Evolutionary conservation across 768 basidiomycete species (phyloP).

Genomic region (Russula abietina): DNA sequence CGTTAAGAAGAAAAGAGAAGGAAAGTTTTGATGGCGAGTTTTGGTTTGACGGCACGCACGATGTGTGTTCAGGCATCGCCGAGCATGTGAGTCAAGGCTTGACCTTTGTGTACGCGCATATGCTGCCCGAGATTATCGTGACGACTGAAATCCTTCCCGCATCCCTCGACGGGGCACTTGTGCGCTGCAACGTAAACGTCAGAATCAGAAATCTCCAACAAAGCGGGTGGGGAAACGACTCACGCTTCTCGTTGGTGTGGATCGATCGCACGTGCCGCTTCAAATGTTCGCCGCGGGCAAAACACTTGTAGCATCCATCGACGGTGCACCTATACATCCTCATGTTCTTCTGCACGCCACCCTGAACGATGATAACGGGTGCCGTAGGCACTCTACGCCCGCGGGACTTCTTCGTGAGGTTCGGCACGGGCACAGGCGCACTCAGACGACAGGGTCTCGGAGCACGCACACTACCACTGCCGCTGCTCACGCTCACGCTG

Average conservation of each 20-base stretch:
- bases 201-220: conserved; percentile 12
- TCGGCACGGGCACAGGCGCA: conserved; percentile 66
- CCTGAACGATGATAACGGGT: conserved; percentile 28
- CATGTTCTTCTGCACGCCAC: conserved; percentile 29
- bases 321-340: conserved; percentile 66
- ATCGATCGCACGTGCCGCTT: conserved; percentile 86
- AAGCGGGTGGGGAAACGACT: conserved; percentile 32
- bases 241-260: conserved; percentile 90
- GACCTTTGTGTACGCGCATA: conserved; percentile 67
- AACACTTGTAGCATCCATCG: conserved; percentile 80
- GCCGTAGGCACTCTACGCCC: conserved; percentile 68
- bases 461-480: conserved; percentile 17
- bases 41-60: neutral
- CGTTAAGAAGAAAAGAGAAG: neutral
- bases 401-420: conserved; percentile 74
- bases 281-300: conserved; percentile 82
- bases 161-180: conserved; percentile 72
- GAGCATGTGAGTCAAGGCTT: neutral
- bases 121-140: conserved; percentile 89
- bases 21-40: neutral
- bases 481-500: conserved; percentile 20
- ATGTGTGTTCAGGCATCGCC: conserved; percentile 14
- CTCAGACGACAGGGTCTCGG: conserved; percentile 35
- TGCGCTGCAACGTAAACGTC: conserved; percentile 47
- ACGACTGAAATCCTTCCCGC: conserved; percentile 78